Conservation (phyloP, 2,329 filamentous ascomycete genomes). For the Trichoderma koningii region DNA sequence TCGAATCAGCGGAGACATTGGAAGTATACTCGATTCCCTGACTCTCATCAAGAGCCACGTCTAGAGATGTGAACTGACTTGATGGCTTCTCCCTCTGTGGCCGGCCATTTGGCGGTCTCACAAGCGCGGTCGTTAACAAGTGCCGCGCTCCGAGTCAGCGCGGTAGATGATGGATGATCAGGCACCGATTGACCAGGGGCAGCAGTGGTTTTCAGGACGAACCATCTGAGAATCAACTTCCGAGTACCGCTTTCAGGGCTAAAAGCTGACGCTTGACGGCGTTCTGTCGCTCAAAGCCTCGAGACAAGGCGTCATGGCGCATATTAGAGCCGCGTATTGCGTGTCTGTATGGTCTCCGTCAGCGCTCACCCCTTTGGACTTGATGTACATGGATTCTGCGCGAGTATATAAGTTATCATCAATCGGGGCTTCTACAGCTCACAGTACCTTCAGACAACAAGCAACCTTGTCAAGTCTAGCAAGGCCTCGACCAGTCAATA, state of each 20-base stretch:
- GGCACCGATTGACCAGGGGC: not conserved
- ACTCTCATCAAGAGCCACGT: not conserved
- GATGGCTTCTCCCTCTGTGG: not conserved
- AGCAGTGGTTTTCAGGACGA: not conserved
- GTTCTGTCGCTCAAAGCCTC: no score
- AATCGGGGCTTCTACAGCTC: not conserved
- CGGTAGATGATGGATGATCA: not conserved
- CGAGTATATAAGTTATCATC: not conserved
- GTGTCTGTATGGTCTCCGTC: not conserved
- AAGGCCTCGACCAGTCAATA: not conserved
- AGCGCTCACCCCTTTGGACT: no score
- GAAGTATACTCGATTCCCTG: not conserved
- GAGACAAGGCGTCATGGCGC: not conserved
- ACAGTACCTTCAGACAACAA: not conserved
- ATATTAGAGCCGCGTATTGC: not conserved
- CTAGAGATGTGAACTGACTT: not conserved
- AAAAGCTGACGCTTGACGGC: not conserved
- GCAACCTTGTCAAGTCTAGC: not conserved
- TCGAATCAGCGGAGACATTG: no score
- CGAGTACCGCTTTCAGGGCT: not conserved
- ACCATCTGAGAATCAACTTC: not conserved
- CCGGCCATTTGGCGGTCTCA: not conserved
- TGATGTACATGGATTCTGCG: no score
- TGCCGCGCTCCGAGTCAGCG: not conserved
- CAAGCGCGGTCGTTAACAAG: slow-evolving; percentile 1